Evolutionary conservation across 108 stramenopile genomes (phyloP).

Genomic region (Pseudonitzschia pungens): DNA sequence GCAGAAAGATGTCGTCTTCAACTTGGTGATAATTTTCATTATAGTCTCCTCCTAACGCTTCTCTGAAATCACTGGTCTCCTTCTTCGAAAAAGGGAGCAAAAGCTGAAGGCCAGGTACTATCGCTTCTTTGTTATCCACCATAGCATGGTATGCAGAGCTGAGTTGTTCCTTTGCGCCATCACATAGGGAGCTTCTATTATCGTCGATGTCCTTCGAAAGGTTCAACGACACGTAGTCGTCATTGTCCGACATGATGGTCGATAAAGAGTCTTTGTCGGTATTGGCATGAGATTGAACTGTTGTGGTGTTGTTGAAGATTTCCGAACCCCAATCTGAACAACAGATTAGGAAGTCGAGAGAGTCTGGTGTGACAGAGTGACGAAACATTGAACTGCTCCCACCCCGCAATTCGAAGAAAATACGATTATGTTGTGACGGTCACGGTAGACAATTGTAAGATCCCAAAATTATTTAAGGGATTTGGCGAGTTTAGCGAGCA

Average conservation of each 20-base stretch:
- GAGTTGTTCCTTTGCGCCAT: not conserved
- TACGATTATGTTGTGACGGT: too few species aligned
- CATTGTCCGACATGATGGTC: slow-evolving; percentile 2
- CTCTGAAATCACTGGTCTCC: slow-evolving; percentile 1
- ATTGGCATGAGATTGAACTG: not conserved
- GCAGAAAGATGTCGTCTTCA: not conserved
- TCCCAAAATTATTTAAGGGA: not conserved
- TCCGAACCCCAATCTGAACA: too few species aligned
- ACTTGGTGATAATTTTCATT: slow-evolving; percentile 3
- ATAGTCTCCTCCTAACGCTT: slow-evolving; percentile 21
- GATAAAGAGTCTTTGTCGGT: not conserved
- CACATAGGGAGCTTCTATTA: not conserved
- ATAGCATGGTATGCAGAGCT: not conserved
- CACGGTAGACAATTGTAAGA: too few species aligned
- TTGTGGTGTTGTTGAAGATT: not conserved
- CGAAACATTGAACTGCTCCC: too few species aligned
- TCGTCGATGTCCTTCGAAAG: slow-evolving; percentile 3
- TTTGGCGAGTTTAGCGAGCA: not conserved
- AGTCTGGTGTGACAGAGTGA: too few species aligned
- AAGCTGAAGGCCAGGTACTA: not conserved
- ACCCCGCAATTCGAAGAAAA: too few species aligned
- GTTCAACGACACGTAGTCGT: slow-evolving; percentile 16
- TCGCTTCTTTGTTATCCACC: not conserved
- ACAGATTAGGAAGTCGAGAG: too few species aligned
- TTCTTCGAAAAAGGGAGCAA: not conserved